Evolutionary conservation across 164 flowering plant species (phyloP), one percentile per base, ranked within the genome.

Genomic region (Vitis rupestris): DNA sequence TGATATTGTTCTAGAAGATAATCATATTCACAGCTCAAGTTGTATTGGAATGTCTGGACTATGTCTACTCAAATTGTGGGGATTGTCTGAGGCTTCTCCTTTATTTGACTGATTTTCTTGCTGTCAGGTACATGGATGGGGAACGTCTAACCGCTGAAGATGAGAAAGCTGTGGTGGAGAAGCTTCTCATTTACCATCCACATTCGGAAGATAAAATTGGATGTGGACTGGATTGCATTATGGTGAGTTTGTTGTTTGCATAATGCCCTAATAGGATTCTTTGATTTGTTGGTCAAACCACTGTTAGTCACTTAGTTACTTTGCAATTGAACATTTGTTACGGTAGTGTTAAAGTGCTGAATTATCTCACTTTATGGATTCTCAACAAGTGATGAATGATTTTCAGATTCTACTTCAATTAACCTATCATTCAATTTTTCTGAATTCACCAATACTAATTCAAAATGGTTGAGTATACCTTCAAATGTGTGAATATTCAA

Each of bases 131-230:
- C 73, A 49, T 67, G 83, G 97, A 90, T 82, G 98, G 98, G 37
- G 87, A 87, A 64, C 82, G 75, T 15, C 78, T 94, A 37, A 75
- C 84, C 16, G 75, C 55, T 69, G 86, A 89, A 74, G 95, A 92
- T 74, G 95, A 94, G 86, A 85, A 80, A 82, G 78, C 69, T 48
- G 90, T 92, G 64, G 72, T 85, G 27, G 90, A 90, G 67, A 90
- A 80, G 84, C 92, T 94, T 80, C 95, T 92, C 68, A 82, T 83
- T n/a, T 80, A 86, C 81, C 97, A 94, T 80, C 97, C 94, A 13
- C 87, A 82, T 77, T 79, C 87, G 30, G 91, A 85, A 73, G 98
- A 89, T 84, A 94, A 94, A 85, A 86, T 94, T 81, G 98, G 97
- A 57, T 87, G 88, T 59, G 98, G 97, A 50, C 81, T 90, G 59